phyloP scores from a whole-genome alignment of 495 filamentous ascomycete species.

The Aspergillus haitiensis region DNA sequence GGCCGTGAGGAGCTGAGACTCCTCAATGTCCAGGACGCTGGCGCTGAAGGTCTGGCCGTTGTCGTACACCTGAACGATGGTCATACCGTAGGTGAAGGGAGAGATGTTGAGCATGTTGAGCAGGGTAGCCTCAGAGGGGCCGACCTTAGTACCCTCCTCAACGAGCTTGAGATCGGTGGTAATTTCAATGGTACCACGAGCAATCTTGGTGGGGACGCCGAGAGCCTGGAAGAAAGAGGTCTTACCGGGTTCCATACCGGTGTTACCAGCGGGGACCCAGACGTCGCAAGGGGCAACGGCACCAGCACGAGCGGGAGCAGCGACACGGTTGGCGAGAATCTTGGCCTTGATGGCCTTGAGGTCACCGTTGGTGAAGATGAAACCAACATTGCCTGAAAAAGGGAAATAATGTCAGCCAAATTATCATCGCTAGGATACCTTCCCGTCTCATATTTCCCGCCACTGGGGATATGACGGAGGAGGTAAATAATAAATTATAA shows the following conservation, averaged over 20 bases:
- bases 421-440: background rate
- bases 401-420: background rate
- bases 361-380: constrained; percentile 98
- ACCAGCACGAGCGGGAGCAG: constrained; percentile 95
- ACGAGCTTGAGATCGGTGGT: constrained; percentile 96
- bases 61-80: constrained; percentile 93
- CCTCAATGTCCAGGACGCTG: constrained; percentile 85
- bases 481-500: too few relatives aligned
- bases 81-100: constrained; percentile 99
- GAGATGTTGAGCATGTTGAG: constrained; percentile 99
- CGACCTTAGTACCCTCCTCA: constrained; percentile 89
- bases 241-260: constrained; percentile 99
- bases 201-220: constrained; percentile 99
- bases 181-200: constrained; percentile 99
- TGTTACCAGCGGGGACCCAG: constrained; percentile 95
- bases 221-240: constrained; percentile 99
- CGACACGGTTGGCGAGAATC: constrained; percentile 95
- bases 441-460: background rate
- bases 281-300: constrained; percentile 88
- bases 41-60: constrained; percentile 86
- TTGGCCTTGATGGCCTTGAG: constrained; percentile 89
- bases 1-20: constrained; percentile 82
- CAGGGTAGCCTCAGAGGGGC: constrained; percentile 95
- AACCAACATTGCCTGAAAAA: constrained; percentile 81
- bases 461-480: background rate